A percentile compares a stretch with the other conserved stretches of the same genome.
Conservation (phyloP, 768 basidiomycete genomes). For the Kwoniella dendrophila region DNA sequence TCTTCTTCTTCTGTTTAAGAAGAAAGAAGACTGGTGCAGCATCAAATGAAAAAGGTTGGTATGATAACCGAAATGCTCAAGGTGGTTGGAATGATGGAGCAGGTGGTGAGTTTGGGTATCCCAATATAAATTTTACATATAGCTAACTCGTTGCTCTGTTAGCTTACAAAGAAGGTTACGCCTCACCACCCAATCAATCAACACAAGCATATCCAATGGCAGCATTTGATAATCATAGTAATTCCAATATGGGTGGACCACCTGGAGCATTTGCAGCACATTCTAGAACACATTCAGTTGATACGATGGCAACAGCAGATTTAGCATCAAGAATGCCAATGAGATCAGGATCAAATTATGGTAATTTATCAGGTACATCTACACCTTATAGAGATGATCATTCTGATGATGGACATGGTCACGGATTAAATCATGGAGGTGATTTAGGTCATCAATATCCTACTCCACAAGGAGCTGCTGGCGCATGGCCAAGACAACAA, state of each 20-base stretch:
- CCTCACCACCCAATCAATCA: not conserved
- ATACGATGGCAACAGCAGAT: conserved; percentile 34
- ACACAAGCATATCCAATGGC: conserved; percentile 31
- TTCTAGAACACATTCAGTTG: conserved; percentile 19
- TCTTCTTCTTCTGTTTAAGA: conserved; percentile 40
- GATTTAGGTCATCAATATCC: conserved; percentile 18
- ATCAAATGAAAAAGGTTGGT: conserved; percentile 31
- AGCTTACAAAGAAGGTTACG: conserved; percentile 33
- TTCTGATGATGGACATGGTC: conserved; percentile 21
- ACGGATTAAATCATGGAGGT: too few relatives aligned
- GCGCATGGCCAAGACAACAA: conserved; percentile 18
- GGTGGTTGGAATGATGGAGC: conserved; percentile 14
- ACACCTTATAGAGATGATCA: conserved; percentile 27
- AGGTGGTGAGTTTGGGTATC: conserved; percentile 4
- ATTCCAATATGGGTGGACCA: conserved; percentile 5
- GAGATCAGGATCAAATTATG: conserved; percentile 14
- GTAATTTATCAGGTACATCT: conserved; percentile 1
- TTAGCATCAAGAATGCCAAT: conserved; percentile 23
- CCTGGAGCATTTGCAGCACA: conserved; percentile 11
- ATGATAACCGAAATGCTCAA: conserved; percentile 18
- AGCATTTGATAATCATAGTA: conserved; percentile 15
- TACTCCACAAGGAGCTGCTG: conserved; percentile 14
- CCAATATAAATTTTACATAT: too few relatives aligned
- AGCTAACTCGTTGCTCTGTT: not conserved
- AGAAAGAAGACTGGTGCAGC: conserved; percentile 30